phyloP scores from a whole-genome alignment of 768 basidiomycete genomes.

The Collybia mongolica region DNA sequence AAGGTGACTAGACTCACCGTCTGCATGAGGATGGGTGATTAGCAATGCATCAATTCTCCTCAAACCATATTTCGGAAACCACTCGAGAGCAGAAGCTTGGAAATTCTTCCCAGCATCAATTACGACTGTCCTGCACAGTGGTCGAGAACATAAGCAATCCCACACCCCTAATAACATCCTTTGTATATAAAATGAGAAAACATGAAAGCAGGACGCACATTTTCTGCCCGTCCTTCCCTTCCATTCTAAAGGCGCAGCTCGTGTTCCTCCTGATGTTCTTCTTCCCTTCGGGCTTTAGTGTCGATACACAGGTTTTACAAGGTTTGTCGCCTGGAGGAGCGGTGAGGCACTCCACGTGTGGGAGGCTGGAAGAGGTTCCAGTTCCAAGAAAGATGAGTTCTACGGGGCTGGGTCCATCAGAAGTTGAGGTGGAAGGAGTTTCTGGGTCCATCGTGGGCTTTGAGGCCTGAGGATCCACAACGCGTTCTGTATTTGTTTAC shows the following conservation, averaged over 20 bases:
- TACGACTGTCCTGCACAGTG: slow-evolving; percentile 59
- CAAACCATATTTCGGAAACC: slow-evolving; percentile 69
- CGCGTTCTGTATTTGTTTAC: too few relatives aligned
- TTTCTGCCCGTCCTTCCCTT: slow-evolving; percentile 33
- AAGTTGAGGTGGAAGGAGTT: too few relatives aligned
- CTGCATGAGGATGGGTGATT: slow-evolving; percentile 87
- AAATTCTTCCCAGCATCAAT: slow-evolving; percentile 90
- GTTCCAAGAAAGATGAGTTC: slow-evolving; percentile 86
- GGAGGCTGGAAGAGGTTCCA: slow-evolving; percentile 75
- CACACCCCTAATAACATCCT: not conserved
- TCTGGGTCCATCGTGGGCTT: too few relatives aligned
- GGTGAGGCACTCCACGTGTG: slow-evolving; percentile 74
- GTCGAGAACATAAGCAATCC: slow-evolving; percentile 10
- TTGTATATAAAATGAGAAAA: not conserved
- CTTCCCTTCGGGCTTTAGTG: slow-evolving; percentile 67
- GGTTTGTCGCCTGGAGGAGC: slow-evolving; percentile 45
- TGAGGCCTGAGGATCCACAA: too few relatives aligned
- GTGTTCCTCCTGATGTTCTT: slow-evolving; percentile 88
- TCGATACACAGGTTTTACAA: slow-evolving; percentile 69
- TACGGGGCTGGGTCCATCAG: slow-evolving; percentile 9
- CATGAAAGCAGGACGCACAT: slow-evolving; percentile 45
- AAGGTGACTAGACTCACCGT: slow-evolving; percentile 38
- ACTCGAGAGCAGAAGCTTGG: slow-evolving; percentile 46
- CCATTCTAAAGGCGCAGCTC: slow-evolving; percentile 60
- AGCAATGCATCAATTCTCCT: slow-evolving; percentile 58